phyloP scores from a whole-genome alignment of 495 filamentous ascomycete genomes.

The Neurospora africana region DNA sequence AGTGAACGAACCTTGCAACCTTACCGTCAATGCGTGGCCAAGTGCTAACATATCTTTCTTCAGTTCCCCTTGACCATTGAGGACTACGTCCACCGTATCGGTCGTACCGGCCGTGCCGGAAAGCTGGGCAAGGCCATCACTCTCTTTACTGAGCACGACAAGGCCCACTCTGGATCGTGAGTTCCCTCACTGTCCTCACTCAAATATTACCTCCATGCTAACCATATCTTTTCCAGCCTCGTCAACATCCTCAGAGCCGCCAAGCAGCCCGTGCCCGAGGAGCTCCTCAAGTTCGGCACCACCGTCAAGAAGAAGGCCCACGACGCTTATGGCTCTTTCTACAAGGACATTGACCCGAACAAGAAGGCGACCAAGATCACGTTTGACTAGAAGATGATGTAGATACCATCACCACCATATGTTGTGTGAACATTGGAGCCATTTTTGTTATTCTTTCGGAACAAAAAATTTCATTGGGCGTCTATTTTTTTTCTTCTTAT shows the following conservation, averaged over 20 bases:
- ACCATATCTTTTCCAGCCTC: constrained; percentile 30
- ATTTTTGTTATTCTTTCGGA: constrained; percentile 12
- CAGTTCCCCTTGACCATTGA: constrained; percentile 60
- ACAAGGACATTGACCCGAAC: constrained; percentile 66
- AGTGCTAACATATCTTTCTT: not conserved
- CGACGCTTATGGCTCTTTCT: constrained; percentile 85
- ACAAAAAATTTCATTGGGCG: not conserved
- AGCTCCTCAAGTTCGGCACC: constrained; percentile 85
- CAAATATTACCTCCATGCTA: not conserved
- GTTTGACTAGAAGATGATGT: constrained; percentile 52
- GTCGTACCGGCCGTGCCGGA: constrained; percentile 85
- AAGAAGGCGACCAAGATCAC: constrained; percentile 87
- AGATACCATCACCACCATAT: not conserved
- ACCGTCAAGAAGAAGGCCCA: constrained; percentile 98
- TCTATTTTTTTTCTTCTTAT: not conserved
- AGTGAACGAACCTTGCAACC: constrained; percentile 18
- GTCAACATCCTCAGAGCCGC: constrained; percentile 89
- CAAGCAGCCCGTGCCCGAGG: constrained; percentile 79
- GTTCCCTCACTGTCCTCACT: constrained; percentile 21
- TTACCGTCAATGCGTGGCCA: too few relatives aligned
- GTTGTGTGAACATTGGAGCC: not conserved
- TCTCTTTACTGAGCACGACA: constrained; percentile 90
- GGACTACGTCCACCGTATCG: constrained; percentile 97
- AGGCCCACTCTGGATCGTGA: constrained; percentile 73
- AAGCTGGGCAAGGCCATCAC: constrained; percentile 84